Percentiles rank a stretch among this genome's conserved stretches.
These are phyloP conservation scores for Cercophora newfieldiana DNA, from an alignment of 495 filamentous ascomycete species.

Conservation along the genomic window DNA sequence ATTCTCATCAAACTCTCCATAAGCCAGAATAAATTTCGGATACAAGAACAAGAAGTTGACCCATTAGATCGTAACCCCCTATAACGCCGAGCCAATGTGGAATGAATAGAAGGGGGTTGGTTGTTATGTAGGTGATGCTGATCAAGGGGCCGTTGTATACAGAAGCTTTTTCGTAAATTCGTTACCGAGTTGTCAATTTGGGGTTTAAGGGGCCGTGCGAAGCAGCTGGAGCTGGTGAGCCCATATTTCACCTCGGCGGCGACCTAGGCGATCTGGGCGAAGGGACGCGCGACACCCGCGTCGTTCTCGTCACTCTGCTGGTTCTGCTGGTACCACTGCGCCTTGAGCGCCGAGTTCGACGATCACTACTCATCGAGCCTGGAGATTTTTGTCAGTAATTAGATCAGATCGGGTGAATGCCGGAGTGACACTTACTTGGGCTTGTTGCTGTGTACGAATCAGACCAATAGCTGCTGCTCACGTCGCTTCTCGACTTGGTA, in stretches of 20 bases:
- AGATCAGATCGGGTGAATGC: constrained; percentile 2
- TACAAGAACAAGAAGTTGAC: neutral
- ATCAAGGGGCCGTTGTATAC: constrained; percentile 9
- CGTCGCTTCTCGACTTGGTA: constrained; percentile 49
- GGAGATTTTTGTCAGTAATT: constrained; percentile 18
- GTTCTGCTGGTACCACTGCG: constrained; percentile 19
- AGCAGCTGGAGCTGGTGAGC: neutral
- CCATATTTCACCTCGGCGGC: constrained; percentile 12
- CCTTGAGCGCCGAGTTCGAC: constrained; percentile 31
- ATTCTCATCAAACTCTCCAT: neutral
- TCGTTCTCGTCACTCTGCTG: constrained; percentile 34
- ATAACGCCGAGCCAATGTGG: neutral
- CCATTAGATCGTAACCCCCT: constrained; percentile 1
- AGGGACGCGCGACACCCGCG: constrained; percentile 30
- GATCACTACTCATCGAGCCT: constrained; percentile 46
- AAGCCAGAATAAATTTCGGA: neutral
- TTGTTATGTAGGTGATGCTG: constrained; percentile 1
- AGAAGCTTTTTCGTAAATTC: constrained; percentile 14
- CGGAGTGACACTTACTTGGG: constrained; percentile 47
- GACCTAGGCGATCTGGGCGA: constrained; percentile 22
- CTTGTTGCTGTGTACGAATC: constrained; percentile 47
- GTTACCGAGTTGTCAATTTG: neutral
- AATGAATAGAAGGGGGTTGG: neutral
- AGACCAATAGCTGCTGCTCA: constrained; percentile 50
- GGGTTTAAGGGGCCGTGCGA: neutral